phyloP scores from a whole-genome alignment of 352 stramenopile species.

The Pythium coloratum region DNA sequence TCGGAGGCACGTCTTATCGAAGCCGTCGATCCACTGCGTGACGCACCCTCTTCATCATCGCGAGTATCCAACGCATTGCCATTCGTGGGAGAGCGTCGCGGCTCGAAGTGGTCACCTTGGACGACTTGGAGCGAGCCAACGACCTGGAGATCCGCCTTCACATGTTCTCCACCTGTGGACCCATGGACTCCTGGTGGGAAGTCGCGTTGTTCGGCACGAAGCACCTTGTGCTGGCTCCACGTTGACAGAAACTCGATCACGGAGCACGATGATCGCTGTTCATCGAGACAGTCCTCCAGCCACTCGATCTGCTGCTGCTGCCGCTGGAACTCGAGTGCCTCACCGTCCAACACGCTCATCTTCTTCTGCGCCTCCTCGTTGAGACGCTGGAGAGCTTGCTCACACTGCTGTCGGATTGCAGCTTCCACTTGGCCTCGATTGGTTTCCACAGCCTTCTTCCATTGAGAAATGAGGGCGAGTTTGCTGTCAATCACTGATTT shows the following conservation, averaged over 20 bases:
- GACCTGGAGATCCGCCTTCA: slow-evolving; percentile 64
- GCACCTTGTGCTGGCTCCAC: slow-evolving; percentile 69
- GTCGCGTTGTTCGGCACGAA: slow-evolving; percentile 66
- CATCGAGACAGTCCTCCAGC: slow-evolving; percentile 58
- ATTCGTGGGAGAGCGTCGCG: slow-evolving; percentile 12
- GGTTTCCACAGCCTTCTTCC: slow-evolving; percentile 33
- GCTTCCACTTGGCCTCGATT: slow-evolving; percentile 53
- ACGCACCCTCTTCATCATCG: neutral
- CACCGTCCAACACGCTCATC: slow-evolving; percentile 48
- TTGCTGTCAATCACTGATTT: slow-evolving; percentile 64
- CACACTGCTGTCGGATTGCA: slow-evolving; percentile 54
- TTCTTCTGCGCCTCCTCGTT: slow-evolving; percentile 48
- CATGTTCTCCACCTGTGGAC: slow-evolving; percentile 36
- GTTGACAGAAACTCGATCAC: slow-evolving; percentile 61
- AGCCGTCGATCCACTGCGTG: slow-evolving; percentile 7
- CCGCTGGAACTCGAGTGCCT: slow-evolving; percentile 59
- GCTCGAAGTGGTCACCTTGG: slow-evolving; percentile 16
- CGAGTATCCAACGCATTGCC: neutral
- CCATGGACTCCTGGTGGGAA: slow-evolving; percentile 42
- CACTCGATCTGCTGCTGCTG: slow-evolving; percentile 76
- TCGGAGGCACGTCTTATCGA: slow-evolving; percentile 18
- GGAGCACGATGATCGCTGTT: slow-evolving; percentile 41
- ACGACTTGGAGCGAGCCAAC: slow-evolving; percentile 58
- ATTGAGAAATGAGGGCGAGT: slow-evolving; percentile 37
- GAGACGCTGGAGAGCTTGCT: slow-evolving; percentile 44